These are phyloP conservation scores for Ganoderma leucocontextum DNA, from an alignment of 1,284 basidiomycete genomes.

Conservation along the genomic window DNA sequence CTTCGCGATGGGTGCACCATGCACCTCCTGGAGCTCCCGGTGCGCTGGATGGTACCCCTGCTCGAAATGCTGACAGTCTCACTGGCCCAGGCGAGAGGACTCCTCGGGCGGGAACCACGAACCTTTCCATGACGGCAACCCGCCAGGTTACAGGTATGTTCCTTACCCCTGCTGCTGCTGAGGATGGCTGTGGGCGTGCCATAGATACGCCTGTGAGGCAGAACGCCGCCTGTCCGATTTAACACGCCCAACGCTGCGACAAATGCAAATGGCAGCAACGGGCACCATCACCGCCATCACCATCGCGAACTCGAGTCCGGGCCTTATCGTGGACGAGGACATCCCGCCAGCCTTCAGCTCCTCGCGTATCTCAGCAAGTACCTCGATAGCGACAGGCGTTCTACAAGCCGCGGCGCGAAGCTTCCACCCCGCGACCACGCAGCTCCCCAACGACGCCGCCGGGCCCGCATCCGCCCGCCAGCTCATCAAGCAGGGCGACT, in stretches of 20 bases:
- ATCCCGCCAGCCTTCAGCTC: constrained; percentile 92
- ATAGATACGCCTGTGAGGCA: constrained; percentile 20
- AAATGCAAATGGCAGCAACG: constrained; percentile 12
- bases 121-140: constrained; percentile 39
- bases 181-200: constrained; percentile 10
- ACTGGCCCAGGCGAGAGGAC: constrained; percentile 41
- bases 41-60: constrained; percentile 58
- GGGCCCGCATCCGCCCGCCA: constrained; percentile 9
- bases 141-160: constrained; percentile 19
- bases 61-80: constrained; percentile 37
- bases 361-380: constrained; percentile 98
- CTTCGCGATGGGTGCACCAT: constrained; percentile 87
- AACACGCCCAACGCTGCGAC: constrained; percentile 23
- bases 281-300: constrained; percentile 45
- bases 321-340: constrained; percentile 93
- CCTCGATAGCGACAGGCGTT: constrained; percentile 98
- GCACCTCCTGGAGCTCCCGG: constrained; percentile 86
- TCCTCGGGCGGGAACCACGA: constrained; percentile 40
- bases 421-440: constrained; percentile 75
- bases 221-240: constrained; percentile 28
- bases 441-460: constrained; percentile 38
- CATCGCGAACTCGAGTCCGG: constrained; percentile 54
- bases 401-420: constrained; percentile 82
- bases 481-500: constrained; percentile 9
- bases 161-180: constrained; percentile 19